phyloP scores from a whole-genome alignment of 768 basidiomycete genomes.

The Lenzites betulinus region DNA sequence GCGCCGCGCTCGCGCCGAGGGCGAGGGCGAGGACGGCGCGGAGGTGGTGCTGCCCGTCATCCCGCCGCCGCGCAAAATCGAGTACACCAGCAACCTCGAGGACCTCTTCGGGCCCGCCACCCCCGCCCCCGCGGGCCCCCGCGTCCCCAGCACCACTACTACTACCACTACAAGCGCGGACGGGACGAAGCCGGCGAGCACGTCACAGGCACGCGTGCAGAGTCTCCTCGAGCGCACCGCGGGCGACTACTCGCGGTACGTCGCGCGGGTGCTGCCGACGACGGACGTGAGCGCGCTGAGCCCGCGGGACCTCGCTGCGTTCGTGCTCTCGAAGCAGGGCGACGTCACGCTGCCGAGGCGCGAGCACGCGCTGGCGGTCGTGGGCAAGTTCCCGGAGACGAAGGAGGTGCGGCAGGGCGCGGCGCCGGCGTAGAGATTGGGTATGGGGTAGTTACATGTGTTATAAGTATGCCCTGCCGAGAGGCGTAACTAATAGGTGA shows the following conservation, averaged over 20 bases:
- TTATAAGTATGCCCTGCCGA: too few species aligned
- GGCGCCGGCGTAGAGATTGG: neutral
- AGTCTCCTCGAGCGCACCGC: constrained; percentile 39
- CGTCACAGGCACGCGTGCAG: constrained; percentile 29
- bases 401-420: neutral
- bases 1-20: neutral
- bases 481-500: too few species aligned
- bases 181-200: neutral
- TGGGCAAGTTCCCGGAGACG: constrained; percentile 6
- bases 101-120: constrained; percentile 17
- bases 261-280: constrained; percentile 34
- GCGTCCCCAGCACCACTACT: neutral
- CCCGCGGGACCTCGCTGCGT: constrained; percentile 44
- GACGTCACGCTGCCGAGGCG: constrained; percentile 45
- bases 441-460: too few species aligned
- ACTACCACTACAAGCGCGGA: too few species aligned
- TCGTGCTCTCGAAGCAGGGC: constrained; percentile 45
- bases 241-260: constrained; percentile 55
- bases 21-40: neutral
- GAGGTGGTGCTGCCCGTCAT: neutral
- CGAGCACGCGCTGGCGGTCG: constrained; percentile 35
- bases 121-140: neutral
- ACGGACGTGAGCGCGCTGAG: constrained; percentile 36
- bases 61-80: neutral
- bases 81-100: constrained; percentile 18